Evolutionary conservation across 208 protist species (phyloP).

Genomic region (Trypanosoma scelopori): DNA sequence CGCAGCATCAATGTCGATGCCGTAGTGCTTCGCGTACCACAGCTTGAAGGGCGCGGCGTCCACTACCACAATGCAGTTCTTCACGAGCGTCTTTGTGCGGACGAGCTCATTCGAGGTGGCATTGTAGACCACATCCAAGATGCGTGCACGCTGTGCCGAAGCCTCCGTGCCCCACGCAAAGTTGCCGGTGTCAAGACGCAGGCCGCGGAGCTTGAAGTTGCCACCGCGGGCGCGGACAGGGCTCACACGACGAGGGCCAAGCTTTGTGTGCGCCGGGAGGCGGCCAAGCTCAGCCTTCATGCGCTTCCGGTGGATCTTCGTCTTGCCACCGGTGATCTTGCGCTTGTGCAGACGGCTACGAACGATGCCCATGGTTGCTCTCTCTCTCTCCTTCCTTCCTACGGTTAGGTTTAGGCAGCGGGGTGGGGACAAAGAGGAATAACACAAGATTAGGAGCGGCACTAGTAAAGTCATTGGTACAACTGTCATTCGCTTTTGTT

Average conservation of each 20-base stretch:
- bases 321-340: slow-evolving; percentile 97
- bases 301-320: slow-evolving; percentile 90
- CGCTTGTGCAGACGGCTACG: slow-evolving; percentile 98
- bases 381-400: not conserved
- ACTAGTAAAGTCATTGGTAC: no score
- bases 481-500: no score
- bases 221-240: slow-evolving; percentile 96
- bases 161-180: slow-evolving; percentile 96
- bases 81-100: slow-evolving; percentile 99
- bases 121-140: slow-evolving; percentile 99
- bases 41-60: slow-evolving; percentile 98
- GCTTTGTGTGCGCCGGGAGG: slow-evolving; percentile 96
- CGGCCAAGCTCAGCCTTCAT: slow-evolving; percentile 98
- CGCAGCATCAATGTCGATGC: slow-evolving; percentile 93
- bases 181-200: slow-evolving; percentile 98
- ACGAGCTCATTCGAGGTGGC: slow-evolving; percentile 99
- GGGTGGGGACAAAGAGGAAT: no score
- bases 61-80: slow-evolving; percentile 97
- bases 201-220: slow-evolving; percentile 98
- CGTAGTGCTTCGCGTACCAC: slow-evolving; percentile 99
- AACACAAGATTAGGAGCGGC: no score
- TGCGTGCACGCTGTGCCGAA: slow-evolving; percentile 92
- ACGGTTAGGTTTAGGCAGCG: no score
- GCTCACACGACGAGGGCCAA: slow-evolving; percentile 92
- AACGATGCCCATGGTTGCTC: slow-evolving; percentile 95